Evolutionary conservation across 441 rosid genomes (phyloP).

Genomic region (Sinapis alba): DNA sequence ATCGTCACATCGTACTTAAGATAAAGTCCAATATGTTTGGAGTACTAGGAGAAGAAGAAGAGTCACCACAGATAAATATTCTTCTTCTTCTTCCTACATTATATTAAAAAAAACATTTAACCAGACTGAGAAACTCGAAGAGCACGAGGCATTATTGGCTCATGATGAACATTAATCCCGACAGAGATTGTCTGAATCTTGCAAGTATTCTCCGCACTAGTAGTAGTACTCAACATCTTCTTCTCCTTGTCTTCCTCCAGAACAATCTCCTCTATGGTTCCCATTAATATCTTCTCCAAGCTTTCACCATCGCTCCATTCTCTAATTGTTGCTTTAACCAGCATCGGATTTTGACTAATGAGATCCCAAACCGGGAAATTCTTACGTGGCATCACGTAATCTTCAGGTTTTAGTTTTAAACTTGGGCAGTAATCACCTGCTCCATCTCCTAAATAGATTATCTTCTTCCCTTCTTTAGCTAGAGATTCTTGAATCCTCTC

Average conservation of each 20-base stretch:
- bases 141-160: conserved; percentile 45
- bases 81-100: neutral
- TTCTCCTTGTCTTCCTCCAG: conserved; percentile 26
- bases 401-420: conserved; percentile 59
- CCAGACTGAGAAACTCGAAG: conserved; percentile 51
- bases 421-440: conserved; percentile 81
- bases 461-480: conserved; percentile 48
- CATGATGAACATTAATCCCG: conserved; percentile 42
- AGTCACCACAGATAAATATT: neutral
- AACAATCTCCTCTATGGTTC: conserved; percentile 31
- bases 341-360: conserved; percentile 56
- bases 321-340: conserved; percentile 61
- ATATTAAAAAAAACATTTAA: neutral
- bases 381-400: conserved; percentile 87
- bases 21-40: conserved; percentile 27
- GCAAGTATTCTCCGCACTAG: conserved; percentile 45
- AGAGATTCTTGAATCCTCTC: conserved; percentile 65
- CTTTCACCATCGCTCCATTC: conserved; percentile 81
- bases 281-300: conserved; percentile 51
- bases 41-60: conserved; percentile 8
- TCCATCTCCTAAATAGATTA: conserved; percentile 88
- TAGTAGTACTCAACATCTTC: conserved; percentile 24
- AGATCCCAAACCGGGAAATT: conserved; percentile 82
- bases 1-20: neutral
- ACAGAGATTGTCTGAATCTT: conserved; percentile 56